Percentiles rank a stretch among this genome's conserved stretches.
These are phyloP conservation scores for Nitzschia putrida DNA, from an alignment of 108 stramenopile species.

Conservation along the genomic window DNA sequence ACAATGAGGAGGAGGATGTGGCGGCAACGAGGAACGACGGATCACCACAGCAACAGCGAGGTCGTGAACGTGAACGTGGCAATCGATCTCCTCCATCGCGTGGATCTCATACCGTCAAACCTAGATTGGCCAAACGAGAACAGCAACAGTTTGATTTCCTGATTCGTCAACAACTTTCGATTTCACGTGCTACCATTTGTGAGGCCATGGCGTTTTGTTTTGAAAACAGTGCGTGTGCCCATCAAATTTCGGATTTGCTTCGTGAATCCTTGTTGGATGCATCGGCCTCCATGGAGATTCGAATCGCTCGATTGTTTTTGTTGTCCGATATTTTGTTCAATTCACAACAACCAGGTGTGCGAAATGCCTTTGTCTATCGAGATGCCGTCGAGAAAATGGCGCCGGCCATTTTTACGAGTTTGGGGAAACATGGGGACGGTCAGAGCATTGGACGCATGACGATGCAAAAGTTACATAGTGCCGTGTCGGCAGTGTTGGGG, in stretches of 20 bases:
- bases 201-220: slow-evolving; percentile 89
- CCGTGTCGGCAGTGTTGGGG: slow-evolving; percentile 65
- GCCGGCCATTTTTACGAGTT: slow-evolving; percentile 72
- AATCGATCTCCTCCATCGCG: no score
- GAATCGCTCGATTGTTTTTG: slow-evolving; percentile 76
- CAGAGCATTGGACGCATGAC: slow-evolving; percentile 62
- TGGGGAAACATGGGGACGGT: slow-evolving; percentile 62
- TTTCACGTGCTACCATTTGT: slow-evolving; percentile 69
- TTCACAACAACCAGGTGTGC: slow-evolving; percentile 87
- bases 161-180: slow-evolving; percentile 50
- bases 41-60: no score
- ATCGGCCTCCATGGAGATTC: slow-evolving; percentile 52
- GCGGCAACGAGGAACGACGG: no score
- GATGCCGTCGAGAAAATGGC: slow-evolving; percentile 83
- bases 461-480: slow-evolving; percentile 65
- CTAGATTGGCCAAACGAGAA: slow-evolving; percentile 49
- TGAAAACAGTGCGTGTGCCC: slow-evolving; percentile 67
- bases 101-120: no score
- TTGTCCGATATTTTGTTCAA: slow-evolving; percentile 86
- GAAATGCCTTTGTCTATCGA: slow-evolving; percentile 81
- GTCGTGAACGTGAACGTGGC: no score
- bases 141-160: slow-evolving; percentile 53
- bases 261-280: slow-evolving; percentile 61
- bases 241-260: slow-evolving; percentile 65
- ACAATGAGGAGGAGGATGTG: no score